phyloP scores from a whole-genome alignment of 371 early-diverging fungal genomes.

The Coelomomyces lativittatus region DNA sequence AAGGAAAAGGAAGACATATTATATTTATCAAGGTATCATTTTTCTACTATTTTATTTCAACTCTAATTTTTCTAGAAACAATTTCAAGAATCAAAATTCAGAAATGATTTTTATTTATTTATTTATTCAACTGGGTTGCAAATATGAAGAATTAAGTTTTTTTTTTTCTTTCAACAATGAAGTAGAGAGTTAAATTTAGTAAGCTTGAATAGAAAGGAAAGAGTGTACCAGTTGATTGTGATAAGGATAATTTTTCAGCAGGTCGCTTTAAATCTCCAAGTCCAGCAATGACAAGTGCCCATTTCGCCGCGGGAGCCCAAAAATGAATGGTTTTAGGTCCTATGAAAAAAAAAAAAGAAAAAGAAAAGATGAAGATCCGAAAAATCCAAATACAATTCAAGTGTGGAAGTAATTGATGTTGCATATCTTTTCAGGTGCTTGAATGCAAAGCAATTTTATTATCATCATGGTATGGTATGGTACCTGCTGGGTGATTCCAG shows the following conservation, averaged over 20 bases:
- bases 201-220: not conserved
- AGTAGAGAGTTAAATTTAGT: not conserved
- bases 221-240: slow-evolving; percentile 50
- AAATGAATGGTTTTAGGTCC: slow-evolving; percentile 77
- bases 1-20: too few relatives aligned
- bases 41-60: too few relatives aligned
- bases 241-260: slow-evolving; percentile 68
- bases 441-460: too few relatives aligned
- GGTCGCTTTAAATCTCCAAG: slow-evolving; percentile 76
- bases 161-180: too few relatives aligned
- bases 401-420: too few relatives aligned
- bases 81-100: too few relatives aligned
- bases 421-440: too few relatives aligned
- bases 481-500: slow-evolving; percentile 42
- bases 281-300: slow-evolving; percentile 82
- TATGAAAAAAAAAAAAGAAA: slow-evolving; percentile 3
- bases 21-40: too few relatives aligned
- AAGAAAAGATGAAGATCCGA: not conserved
- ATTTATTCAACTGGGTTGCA: too few relatives aligned
- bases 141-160: too few relatives aligned
- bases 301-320: slow-evolving; percentile 77
- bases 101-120: too few relatives aligned
- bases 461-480: not conserved
- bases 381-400: not conserved
- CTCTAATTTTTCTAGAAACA: too few relatives aligned